phyloP scores from a whole-genome alignment of 2,329 filamentous ascomycete genomes.

The Stylonectria norvegica region DNA sequence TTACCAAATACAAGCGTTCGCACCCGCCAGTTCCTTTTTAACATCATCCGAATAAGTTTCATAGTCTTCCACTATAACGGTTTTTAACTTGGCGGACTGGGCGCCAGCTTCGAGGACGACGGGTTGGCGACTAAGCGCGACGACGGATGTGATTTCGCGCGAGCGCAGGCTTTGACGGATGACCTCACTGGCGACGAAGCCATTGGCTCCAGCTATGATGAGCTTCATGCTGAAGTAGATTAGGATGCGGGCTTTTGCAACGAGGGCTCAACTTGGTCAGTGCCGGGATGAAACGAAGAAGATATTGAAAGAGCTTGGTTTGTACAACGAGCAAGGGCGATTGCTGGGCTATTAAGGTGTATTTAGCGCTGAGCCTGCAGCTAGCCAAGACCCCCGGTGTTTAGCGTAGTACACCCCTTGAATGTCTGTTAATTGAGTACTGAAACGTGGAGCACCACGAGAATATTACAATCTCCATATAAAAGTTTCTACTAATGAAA shows the following conservation, averaged over 20 bases:
- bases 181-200: conserved; percentile 1
- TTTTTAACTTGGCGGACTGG: conserved; percentile 1
- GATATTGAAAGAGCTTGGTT: too few species aligned
- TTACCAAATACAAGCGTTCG: conserved; percentile 3
- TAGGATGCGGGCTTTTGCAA: background rate
- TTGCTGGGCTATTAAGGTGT: too few species aligned
- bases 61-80: conserved; percentile 1
- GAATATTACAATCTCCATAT: too few species aligned
- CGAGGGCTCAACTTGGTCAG: too few species aligned
- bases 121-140: background rate
- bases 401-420: too few species aligned
- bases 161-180: background rate
- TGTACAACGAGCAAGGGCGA: too few species aligned
- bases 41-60: background rate
- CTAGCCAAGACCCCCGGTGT: too few species aligned
- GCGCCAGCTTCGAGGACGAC: background rate
- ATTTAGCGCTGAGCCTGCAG: too few species aligned
- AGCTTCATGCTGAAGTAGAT: conserved; percentile 1
- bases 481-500: too few species aligned
- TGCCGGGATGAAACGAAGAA: too few species aligned
- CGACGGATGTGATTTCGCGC: background rate
- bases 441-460: too few species aligned
- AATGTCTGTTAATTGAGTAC: too few species aligned
- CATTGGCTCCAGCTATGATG: conserved; percentile 1
- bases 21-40: background rate